phyloP scores from a whole-genome alignment of 495 filamentous ascomycete genomes.

The Venustampulla echinocandica region DNA sequence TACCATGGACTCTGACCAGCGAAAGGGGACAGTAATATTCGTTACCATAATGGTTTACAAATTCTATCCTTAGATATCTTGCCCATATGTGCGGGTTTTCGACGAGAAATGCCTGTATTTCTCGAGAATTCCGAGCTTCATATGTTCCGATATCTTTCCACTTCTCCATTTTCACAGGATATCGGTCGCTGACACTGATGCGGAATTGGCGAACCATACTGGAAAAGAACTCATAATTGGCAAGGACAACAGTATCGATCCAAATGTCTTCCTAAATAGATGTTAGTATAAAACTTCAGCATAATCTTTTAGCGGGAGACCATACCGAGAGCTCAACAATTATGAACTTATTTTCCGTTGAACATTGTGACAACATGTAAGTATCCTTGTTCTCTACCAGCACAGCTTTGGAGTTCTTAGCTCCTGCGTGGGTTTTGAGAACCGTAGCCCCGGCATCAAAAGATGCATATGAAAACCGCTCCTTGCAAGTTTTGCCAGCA shows the following conservation, averaged over 20 bases:
- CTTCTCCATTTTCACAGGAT: constrained; percentile 83
- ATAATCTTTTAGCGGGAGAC: constrained; percentile 18
- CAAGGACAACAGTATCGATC: constrained; percentile 89
- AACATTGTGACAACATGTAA: constrained; percentile 94
- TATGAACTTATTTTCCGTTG: constrained; percentile 80
- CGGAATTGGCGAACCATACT: constrained; percentile 88
- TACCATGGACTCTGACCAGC: constrained; percentile 84
- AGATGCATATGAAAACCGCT: constrained; percentile 93
- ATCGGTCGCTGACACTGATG: constrained; percentile 84
- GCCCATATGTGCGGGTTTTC: constrained; percentile 94
- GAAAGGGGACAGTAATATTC: constrained; percentile 95
- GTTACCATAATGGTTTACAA: constrained; percentile 87
- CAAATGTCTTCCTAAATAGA: constrained; percentile 68
- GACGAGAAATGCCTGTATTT: constrained; percentile 87
- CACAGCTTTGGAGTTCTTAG: constrained; percentile 77
- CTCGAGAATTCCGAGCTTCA: constrained; percentile 82
- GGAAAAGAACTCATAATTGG: constrained; percentile 98
- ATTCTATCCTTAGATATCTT: constrained; percentile 82
- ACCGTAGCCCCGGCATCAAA: constrained; percentile 94
- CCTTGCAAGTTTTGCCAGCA: constrained; percentile 89
- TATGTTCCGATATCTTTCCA: constrained; percentile 87
- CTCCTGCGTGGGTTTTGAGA: constrained; percentile 76
- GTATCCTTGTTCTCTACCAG: constrained; percentile 95
- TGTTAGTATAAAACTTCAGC: constrained; percentile 31
- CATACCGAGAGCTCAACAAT: constrained; percentile 64